Evolutionary conservation across 1,284 basidiomycete species (phyloP).

Genomic region (Apiotrichum laibachii): DNA sequence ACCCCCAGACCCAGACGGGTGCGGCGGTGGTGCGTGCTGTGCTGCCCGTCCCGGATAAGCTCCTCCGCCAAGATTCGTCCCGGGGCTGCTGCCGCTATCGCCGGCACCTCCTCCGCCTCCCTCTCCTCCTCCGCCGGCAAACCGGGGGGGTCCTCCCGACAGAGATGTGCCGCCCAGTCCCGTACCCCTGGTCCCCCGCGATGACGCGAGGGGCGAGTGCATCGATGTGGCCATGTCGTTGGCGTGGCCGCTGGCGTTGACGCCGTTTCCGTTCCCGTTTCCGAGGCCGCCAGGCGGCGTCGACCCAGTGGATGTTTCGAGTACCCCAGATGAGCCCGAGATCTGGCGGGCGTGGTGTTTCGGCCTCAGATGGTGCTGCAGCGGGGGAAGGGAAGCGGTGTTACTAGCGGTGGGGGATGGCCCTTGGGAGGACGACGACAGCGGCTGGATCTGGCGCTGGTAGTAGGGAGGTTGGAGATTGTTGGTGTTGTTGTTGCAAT

Average conservation of each 20-base stretch:
- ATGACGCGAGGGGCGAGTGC: background rate
- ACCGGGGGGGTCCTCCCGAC: background rate
- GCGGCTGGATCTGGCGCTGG: background rate
- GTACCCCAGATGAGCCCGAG: background rate
- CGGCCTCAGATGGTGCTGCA: background rate
- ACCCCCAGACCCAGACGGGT: background rate
- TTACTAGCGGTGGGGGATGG: background rate
- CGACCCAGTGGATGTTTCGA: background rate
- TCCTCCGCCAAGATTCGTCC: no score
- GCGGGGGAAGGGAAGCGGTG: background rate
- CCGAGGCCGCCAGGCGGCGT: no score
- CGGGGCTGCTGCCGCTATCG: background rate
- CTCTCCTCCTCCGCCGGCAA: background rate
- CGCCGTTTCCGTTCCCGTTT: no score
- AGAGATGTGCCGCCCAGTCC: background rate
- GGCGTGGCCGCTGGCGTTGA: constrained; percentile 9
- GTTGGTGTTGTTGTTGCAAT: background rate
- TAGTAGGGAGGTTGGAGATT: background rate
- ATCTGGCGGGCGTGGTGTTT: background rate
- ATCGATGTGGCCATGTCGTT: background rate
- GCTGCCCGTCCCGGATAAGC: no score
- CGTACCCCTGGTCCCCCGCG: background rate
- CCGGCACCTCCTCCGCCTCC: background rate
- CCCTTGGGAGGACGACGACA: background rate
- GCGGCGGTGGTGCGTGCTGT: no score